Evolutionary conservation across 2,329 filamentous ascomycete genomes (phyloP).

Genomic region (Aureobasidium pullulans): DNA sequence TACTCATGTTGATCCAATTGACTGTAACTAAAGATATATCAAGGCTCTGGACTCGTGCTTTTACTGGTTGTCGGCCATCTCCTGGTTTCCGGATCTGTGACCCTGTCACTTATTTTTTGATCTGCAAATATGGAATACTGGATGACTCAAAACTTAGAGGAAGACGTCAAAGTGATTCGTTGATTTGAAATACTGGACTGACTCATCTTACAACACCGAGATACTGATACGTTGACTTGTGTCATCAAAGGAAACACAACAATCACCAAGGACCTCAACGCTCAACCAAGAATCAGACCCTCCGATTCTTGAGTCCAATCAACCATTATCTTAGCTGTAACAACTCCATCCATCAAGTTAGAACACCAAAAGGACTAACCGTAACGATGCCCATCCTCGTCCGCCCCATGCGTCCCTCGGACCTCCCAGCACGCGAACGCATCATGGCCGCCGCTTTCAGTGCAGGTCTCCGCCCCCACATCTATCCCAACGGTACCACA

Average conservation of each 20-base stretch:
- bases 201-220: background rate
- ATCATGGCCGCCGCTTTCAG: slow-evolving; percentile 23
- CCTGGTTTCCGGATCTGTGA: background rate
- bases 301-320: too few relatives aligned
- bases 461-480: slow-evolving; percentile 22
- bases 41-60: too few relatives aligned
- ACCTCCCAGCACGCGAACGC: slow-evolving; percentile 20
- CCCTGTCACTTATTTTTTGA: background rate
- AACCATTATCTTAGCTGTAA: too few relatives aligned
- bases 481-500: slow-evolving; percentile 24
- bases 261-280: background rate
- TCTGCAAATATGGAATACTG: too few relatives aligned
- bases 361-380: too few relatives aligned
- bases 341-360: too few relatives aligned
- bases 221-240: background rate
- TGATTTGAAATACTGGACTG: background rate
- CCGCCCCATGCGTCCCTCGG: slow-evolving; percentile 20
- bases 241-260: background rate
- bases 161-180: too few relatives aligned
- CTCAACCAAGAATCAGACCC: too few relatives aligned
- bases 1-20: background rate
- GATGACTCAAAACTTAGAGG: too few relatives aligned
- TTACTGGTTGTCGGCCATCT: background rate
- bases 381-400: slow-evolving; percentile 24
- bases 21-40: background rate